These are phyloP conservation scores for Penicillium sp. DNA, from an alignment of 2,329 filamentous ascomycete genomes.

Conservation along the genomic window DNA sequence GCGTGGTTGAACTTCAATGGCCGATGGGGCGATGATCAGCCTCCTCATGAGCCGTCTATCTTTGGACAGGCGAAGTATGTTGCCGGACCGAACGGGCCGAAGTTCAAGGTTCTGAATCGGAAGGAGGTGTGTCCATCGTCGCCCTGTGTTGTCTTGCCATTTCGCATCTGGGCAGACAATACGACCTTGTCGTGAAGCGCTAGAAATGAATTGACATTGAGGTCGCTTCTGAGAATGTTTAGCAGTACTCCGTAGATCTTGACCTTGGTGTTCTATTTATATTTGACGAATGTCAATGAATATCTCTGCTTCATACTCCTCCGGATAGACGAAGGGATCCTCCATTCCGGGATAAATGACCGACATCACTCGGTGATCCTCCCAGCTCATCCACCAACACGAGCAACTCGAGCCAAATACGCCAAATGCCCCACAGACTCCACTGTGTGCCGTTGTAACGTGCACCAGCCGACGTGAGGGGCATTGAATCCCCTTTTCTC, in stretches of 20 bases:
- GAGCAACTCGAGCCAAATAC: neutral
- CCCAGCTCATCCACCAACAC: neutral
- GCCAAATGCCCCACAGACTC: conserved; percentile 3
- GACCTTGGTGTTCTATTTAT: no score
- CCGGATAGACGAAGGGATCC: no score
- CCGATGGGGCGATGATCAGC: conserved; percentile 58
- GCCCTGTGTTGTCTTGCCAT: conserved; percentile 42
- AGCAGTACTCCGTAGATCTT: no score
- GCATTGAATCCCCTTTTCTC: no score
- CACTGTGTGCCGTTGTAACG: conserved; percentile 2
- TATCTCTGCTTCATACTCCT: no score
- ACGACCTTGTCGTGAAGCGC: conserved; percentile 1
- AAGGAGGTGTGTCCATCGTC: conserved; percentile 52
- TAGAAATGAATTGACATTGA: no score
- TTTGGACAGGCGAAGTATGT: conserved; percentile 53
- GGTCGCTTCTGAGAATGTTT: no score
- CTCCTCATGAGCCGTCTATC: conserved; percentile 47
- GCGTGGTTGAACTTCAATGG: conserved; percentile 54
- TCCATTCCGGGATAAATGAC: no score
- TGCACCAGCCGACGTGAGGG: conserved; percentile 1
- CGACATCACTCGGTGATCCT: no score
- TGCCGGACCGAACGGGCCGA: conserved; percentile 56
- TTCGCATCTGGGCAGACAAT: conserved; percentile 23
- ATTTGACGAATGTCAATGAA: no score
- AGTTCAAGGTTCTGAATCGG: conserved; percentile 54